Base-by-base conservation (phyloP, 306 rosid genomes). In the Dicorynia guianensis region DNA sequence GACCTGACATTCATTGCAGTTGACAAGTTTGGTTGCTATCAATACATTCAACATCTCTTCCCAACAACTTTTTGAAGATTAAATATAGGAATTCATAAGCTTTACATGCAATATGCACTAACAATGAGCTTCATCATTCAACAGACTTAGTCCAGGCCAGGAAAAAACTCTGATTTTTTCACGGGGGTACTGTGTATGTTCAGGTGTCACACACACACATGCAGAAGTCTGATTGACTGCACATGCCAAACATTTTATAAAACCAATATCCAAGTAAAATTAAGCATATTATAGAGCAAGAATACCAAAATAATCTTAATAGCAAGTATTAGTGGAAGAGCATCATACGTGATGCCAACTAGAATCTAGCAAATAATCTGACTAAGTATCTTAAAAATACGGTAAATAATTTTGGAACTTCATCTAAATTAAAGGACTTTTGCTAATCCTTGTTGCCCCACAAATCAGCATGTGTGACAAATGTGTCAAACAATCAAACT, bases 1-100 rank as follows among this genome's bases (percentile, higher is more conserved):
- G n/a, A 60, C 44, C 53, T 53, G 20, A 71, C 59, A 59, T 65
- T 42, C 60, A 11, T 18, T 20, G 55, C 47, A 75, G 50, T 14
- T 40, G 54, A 30, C n/a, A 7, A 58, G 49, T 10, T 47, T n/a
- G 49, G 36, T 56, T 46, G 47, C 60, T 46, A 67, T 30, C 36
- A 48, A 13, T 56, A 48, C 33, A 47, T 40, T 58, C 25, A 52
- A 63, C 43, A 15, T 38, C 38, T 11, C 59, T 36, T 52, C 46
- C 60, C 57, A 59, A 67, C 48, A 76, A 72, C 63, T 18, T 30
- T 14, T 65, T 35, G 46, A 72, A 55, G 20, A 15, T 9, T 8
- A 7, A 72, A 75, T 61, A 61, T 44, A 42, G 52, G 43, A 47
- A 9, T 67, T 72, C 60, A 72, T 25, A 72, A 61, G 61, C 38